Percentiles rank a stretch among this genome's conserved stretches.
Conservation (phyloP, 768 basidiomycete species). For the Paxillus rubicundulus region DNA sequence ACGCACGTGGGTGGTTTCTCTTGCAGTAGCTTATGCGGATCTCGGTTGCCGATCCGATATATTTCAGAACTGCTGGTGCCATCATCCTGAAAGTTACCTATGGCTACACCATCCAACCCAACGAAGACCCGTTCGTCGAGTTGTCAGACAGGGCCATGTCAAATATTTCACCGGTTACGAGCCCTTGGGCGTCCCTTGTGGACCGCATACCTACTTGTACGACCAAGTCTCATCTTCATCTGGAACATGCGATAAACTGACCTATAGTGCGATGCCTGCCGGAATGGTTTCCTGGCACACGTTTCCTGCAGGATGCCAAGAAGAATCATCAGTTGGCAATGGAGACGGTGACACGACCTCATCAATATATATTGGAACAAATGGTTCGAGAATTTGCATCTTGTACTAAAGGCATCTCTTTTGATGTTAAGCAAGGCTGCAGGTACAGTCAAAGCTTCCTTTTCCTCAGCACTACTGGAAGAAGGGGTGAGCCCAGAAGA, state of each 20-base stretch:
- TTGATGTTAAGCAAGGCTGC: conserved; percentile 12
- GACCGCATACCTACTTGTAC: conserved; percentile 21
- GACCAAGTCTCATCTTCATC: background rate
- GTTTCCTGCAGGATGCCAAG: conserved; percentile 33
- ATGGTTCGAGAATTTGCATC: conserved; percentile 34
- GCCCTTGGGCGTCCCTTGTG: conserved; percentile 19
- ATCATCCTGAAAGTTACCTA: conserved; percentile 41
- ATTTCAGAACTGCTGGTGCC: conserved; percentile 13
- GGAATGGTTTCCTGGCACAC: conserved; percentile 36
- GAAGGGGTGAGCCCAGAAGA: conserved; percentile 13
- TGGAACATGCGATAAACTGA: background rate
- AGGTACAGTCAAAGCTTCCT: conserved; percentile 16
- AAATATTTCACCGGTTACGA: conserved; percentile 5
- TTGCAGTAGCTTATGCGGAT: too few species aligned
- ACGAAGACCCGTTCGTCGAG: conserved; percentile 36
- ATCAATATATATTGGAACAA: conserved; percentile 41
- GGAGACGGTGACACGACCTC: conserved; percentile 44
- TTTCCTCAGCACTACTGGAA: conserved; percentile 16
- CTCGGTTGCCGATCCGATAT: too few species aligned
- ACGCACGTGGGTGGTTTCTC: conserved; percentile 15
- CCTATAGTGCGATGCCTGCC: conserved; percentile 29
- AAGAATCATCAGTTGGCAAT: conserved; percentile 25
- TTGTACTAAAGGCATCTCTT: background rate
- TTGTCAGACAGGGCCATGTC: conserved; percentile 25
- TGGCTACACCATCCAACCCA: conserved; percentile 37